A percentile compares a stretch with the other conserved stretches of the same genome.
Conservation (phyloP, 1,139 yeast species). For the Pichia sp. region DNA sequence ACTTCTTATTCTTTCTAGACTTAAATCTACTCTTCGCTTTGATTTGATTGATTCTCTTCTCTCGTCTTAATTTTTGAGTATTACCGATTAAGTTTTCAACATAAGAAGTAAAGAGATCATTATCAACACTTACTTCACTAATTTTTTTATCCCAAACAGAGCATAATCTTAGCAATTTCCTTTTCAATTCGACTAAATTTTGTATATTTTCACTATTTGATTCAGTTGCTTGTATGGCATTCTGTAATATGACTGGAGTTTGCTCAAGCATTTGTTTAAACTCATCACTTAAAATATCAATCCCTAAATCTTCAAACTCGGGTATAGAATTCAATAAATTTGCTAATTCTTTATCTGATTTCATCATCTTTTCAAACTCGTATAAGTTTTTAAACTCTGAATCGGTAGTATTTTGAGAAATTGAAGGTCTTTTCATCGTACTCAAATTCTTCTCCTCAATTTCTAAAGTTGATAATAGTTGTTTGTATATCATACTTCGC, state of each 20-base stretch:
- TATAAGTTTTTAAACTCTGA: constrained; percentile 14
- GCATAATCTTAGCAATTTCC: constrained; percentile 17
- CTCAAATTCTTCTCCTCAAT: constrained; percentile 24
- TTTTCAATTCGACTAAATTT: constrained; percentile 16
- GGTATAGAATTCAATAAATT: constrained; percentile 13
- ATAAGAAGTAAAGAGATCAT: constrained; percentile 26
- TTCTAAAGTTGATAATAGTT: constrained; percentile 24
- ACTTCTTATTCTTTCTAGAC: not conserved
- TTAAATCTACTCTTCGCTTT: not conserved
- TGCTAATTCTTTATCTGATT: constrained; percentile 9
- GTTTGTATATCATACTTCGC: constrained; percentile 25
- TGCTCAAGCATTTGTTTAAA: constrained; percentile 7
- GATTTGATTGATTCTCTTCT: constrained; percentile 6
- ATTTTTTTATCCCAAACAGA: constrained; percentile 22
- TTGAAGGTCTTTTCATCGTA: constrained; percentile 6
- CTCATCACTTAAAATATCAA: constrained; percentile 8
- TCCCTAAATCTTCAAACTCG: constrained; percentile 13
- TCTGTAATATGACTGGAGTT: constrained; percentile 18
- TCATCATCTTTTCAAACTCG: constrained; percentile 5
- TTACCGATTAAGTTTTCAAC: constrained; percentile 30
- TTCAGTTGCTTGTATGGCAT: constrained; percentile 14
- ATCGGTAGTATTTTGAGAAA: not conserved
- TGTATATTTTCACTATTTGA: constrained; percentile 10
- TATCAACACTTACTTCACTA: constrained; percentile 21
- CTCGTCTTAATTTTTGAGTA: constrained; percentile 27